These are phyloP conservation scores for Mycena citricolor DNA, from an alignment of 1,284 basidiomycete genomes.

Conservation along the genomic window DNA sequence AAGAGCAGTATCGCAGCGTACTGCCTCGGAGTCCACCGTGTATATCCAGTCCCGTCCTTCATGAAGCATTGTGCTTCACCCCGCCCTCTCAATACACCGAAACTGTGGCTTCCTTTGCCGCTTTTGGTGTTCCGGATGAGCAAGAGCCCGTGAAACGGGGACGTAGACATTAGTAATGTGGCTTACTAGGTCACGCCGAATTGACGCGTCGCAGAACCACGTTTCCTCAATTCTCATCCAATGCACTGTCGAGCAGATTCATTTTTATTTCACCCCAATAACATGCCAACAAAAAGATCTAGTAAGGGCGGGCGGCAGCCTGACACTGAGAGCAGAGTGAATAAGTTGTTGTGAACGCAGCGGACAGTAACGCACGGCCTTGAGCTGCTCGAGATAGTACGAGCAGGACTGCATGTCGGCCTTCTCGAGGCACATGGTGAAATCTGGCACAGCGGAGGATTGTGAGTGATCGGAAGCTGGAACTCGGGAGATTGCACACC, in stretches of 20 bases:
- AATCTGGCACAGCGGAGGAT: slow-evolving; percentile 48
- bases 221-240: too few relatives aligned
- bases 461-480: slow-evolving; percentile 6
- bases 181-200: too few relatives aligned
- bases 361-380: slow-evolving; percentile 58
- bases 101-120: too few relatives aligned
- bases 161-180: too few relatives aligned
- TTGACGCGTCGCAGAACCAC: too few relatives aligned
- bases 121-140: too few relatives aligned
- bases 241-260: too few relatives aligned
- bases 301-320: slow-evolving; percentile 70
- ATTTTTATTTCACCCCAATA: too few relatives aligned
- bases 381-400: slow-evolving; percentile 83
- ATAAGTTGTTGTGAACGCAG: slow-evolving; percentile 14
- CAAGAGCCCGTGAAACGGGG: too few relatives aligned
- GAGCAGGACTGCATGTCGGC: slow-evolving; percentile 73
- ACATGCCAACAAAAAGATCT: slow-evolving; percentile 26
- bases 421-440: slow-evolving; percentile 76
- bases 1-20: too few relatives aligned
- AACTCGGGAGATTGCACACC: slow-evolving; percentile 40
- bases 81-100: too few relatives aligned
- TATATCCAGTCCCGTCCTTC: neutral
- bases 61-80: too few relatives aligned
- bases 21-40: neutral
- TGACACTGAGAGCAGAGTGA: slow-evolving; percentile 56